Evolutionary conservation across 495 filamentous ascomycete genomes (phyloP), one percentile per base, ranked within the genome.

Genomic region (Talaromyces stipitatus): DNA sequence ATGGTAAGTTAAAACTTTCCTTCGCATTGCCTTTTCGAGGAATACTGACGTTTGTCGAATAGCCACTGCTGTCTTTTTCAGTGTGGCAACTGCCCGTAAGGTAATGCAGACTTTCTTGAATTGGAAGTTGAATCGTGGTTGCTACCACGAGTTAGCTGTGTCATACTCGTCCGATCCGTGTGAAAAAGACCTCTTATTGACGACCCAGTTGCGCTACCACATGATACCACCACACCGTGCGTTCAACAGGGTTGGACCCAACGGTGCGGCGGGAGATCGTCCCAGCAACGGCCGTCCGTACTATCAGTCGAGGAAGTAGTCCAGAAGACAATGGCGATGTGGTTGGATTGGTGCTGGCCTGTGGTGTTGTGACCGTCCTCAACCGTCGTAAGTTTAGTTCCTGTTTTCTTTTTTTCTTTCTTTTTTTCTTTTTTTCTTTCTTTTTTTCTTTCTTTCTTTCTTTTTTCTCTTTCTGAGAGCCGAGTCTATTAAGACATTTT

Each of bases 31-130:
- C n/a, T n/a, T n/a, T n/a, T n/a, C n/a, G n/a, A 22, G 22, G 26
- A 32, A 46, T 28, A 9, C 32, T 38, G 56, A 41, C 20, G 27
- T 14, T 26, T 53, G 16, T 23, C 52, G 9, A 23, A 29, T 27
- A 72, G 69, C 69, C 12, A 72, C 68, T 16, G 69, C 66, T 12
- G 65, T 72, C 26, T 72, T 72, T 56, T 67, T 63, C 43, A 69
- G 63, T 61, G 70, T 68, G 14, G 58, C 46, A 11, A 57, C 67
- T 55, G 67, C 69, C 57, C 67, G 69, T 18, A 69, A 61, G 23
- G 69, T 70, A 41, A 55, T 67, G 55, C 62, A 70, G 18, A 47
- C 58, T 11, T 69, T 70, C 57, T 58, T 62, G 18, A 58, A 45
- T 32, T 69, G 66, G 64, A 64, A 61, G 29, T 50, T 57, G 11